Evolutionary conservation across 441 rosid species (phyloP), one percentile per base, ranked within the genome.

Genomic region (Jatropha multifida): DNA sequence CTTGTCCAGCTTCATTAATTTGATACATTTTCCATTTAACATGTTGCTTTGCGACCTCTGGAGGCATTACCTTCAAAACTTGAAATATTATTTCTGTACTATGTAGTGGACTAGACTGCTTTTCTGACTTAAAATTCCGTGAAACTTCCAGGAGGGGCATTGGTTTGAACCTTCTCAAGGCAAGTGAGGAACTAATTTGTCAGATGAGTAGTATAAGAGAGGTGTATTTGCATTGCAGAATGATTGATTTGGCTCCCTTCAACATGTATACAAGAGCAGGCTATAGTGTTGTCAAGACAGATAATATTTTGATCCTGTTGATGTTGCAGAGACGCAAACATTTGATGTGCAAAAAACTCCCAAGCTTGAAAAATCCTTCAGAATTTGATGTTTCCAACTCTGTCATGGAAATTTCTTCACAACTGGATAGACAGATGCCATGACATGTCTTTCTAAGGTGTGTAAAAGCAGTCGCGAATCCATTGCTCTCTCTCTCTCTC

Each of bases 131-230:
- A 68, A 15, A 65, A 56, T 1, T 54, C 27, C 41, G 48, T 80
- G 77, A 64, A 83, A 80, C 69, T 76, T 75, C 76, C 90, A 92
- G 97, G 92, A 89, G 84, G 75, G 92, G 97, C 48, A 92, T 93
- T 41, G 97, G 97, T 41, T 91, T 97, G 96, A 92, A 91, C 85
- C 93, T 95, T 81, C 83, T 93, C 83, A 91, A 88, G 88, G 97
- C 98, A 41, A 86, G 97, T 73, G 98, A 93, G 83, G 96, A 91
- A 77, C 61, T 95, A 49, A 88, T 93, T 81, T 80, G 90, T 6
- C 87, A 82, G 84, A 86, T 91, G 84, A 76, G 83, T 85, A 76
- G 85, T 59, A 82, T 84, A 3, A 85, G 78, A 73, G 93, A 93
- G 79, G 97, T 89, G 54, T 92, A 91, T 83, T 81, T 93, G 89